These are phyloP conservation scores for Boechera divaricarpa DNA, from an alignment of 345 rosid species.

Conservation along the genomic window DNA sequence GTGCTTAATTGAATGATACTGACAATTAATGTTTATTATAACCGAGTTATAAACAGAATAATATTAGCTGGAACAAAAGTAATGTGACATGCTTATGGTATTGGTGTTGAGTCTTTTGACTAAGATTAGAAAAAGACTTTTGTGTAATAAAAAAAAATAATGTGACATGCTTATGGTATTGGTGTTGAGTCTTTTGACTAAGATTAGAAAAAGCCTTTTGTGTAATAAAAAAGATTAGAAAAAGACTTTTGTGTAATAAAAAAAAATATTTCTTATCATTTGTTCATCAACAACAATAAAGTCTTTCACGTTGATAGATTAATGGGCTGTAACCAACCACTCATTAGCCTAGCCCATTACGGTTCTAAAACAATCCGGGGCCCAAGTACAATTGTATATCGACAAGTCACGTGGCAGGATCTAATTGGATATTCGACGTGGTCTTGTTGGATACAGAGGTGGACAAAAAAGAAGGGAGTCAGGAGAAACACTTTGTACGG, in stretches of 20 bases:
- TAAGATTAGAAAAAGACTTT: background rate
- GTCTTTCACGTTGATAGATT: background rate
- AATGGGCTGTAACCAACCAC: constrained; percentile 7
- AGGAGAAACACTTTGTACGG: constrained; percentile 1
- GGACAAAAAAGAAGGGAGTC: background rate
- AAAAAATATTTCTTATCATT: too few species aligned
- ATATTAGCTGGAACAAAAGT: constrained; percentile 9
- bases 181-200: constrained; percentile 6
- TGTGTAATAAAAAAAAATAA: background rate
- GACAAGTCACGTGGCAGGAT: background rate
- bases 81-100: constrained; percentile 2
- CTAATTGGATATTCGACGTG: constrained; percentile 32
- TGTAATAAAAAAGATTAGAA: too few species aligned
- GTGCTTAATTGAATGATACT: constrained; percentile 16
- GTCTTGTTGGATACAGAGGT: background rate
- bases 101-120: constrained; percentile 11
- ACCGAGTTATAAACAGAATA: background rate
- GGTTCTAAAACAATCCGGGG: background rate
- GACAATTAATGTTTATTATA: constrained; percentile 26
- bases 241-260: too few species aligned
- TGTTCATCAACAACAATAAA: background rate
- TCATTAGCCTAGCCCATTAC: background rate
- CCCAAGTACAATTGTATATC: background rate
- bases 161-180: too few species aligned
- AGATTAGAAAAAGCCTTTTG: too few species aligned